Conservation (phyloP, 2,329 filamentous ascomycete genomes). For the Talaromyces pinophilus region DNA sequence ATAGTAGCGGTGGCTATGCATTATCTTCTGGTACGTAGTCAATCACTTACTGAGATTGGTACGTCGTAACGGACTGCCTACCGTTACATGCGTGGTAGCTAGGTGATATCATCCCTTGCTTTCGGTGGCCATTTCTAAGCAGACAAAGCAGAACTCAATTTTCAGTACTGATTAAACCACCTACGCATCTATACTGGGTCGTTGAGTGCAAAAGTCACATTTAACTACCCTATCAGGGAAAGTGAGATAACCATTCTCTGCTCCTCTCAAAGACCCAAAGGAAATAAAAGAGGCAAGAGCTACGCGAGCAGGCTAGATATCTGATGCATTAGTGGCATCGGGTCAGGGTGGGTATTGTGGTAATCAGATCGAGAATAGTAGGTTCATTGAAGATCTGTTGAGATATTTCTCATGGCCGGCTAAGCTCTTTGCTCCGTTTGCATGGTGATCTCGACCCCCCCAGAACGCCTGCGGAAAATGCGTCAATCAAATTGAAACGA, state of each 20-base stretch:
- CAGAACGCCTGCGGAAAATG: background rate
- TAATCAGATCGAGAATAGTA: background rate
- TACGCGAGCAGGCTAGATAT: background rate
- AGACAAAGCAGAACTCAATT: background rate
- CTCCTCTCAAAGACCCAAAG: background rate
- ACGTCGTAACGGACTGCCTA: background rate
- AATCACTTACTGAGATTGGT: background rate
- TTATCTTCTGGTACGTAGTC: background rate
- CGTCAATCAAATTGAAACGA: background rate
- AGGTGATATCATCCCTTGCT: constrained; percentile 13
- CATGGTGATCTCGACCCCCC: background rate
- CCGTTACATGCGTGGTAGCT: background rate
- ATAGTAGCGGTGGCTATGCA: background rate
- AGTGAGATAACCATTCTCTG: background rate
- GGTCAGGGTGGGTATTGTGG: background rate
- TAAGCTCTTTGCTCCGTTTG: background rate
- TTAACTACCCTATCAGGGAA: background rate
- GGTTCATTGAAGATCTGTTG: background rate
- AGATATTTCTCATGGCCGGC: background rate
- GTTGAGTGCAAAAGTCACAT: background rate
- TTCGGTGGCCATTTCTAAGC: background rate
- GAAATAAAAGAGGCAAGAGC: background rate
- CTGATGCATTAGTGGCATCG: background rate
- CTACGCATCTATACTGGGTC: background rate
- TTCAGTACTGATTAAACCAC: background rate